A percentile compares a stretch with the other conserved stretches of the same genome.
Conservation (phyloP, 2,329 filamentous ascomycete genomes). For the Venturia oleaginea region DNA sequence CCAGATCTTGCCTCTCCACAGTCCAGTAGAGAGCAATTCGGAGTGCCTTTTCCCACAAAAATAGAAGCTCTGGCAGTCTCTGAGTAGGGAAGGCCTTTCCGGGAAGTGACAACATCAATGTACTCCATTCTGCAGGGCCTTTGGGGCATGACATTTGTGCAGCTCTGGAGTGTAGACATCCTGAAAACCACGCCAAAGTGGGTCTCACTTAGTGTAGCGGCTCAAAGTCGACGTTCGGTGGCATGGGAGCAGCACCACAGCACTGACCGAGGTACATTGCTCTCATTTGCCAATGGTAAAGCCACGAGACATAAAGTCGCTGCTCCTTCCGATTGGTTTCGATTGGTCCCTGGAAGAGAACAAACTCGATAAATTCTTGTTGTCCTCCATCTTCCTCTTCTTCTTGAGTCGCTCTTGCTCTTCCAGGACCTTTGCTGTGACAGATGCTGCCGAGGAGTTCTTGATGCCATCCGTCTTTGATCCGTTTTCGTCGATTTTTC, state of each 20-base stretch:
- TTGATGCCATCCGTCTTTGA: conserved; percentile 58
- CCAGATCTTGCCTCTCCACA: neutral
- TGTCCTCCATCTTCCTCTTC: conserved; percentile 61
- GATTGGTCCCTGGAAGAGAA: conserved; percentile 32
- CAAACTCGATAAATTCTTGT: conserved; percentile 40
- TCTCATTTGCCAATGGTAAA: conserved; percentile 23
- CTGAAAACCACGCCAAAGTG: neutral
- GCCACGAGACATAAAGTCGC: conserved; percentile 42
- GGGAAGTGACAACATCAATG: neutral
- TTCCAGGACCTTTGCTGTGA: conserved; percentile 78
- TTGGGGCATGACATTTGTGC: neutral
- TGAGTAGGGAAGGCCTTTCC: neutral
- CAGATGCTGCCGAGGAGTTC: conserved; percentile 72
- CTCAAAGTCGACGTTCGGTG: neutral
- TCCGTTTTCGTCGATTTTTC: conserved; percentile 19
- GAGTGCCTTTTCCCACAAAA: neutral
- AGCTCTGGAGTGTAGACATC: neutral
- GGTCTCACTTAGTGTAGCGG: neutral
- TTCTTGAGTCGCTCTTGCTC: conserved; percentile 71
- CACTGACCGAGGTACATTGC: neutral
- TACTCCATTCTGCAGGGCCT: neutral
- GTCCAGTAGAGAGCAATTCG: neutral
- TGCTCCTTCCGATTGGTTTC: conserved; percentile 30
- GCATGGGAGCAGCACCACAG: neutral
- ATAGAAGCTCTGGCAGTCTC: neutral